phyloP scores from a whole-genome alignment of 805 yeast genomes.

The Candida tammaniensis region DNA sequence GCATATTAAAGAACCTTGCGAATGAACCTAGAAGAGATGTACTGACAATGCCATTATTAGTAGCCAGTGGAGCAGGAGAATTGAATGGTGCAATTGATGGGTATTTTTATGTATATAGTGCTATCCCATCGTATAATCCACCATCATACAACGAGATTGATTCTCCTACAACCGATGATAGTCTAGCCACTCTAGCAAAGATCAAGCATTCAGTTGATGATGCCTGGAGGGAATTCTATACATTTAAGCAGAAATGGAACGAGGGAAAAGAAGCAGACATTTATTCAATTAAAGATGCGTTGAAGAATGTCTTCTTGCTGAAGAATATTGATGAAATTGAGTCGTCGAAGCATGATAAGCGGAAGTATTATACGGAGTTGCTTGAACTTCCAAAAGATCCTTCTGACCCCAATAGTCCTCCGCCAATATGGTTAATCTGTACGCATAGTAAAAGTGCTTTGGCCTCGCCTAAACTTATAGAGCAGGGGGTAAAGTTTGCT shows the following conservation, averaged over 20 bases:
- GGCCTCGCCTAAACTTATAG: constrained; percentile 59
- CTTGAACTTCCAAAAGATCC: constrained; percentile 31
- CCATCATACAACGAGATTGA: constrained; percentile 50
- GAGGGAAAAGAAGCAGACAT: constrained; percentile 67
- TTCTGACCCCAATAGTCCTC: constrained; percentile 39
- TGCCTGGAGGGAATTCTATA: constrained; percentile 69
- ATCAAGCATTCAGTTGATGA: constrained; percentile 60
- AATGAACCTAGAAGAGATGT: constrained; percentile 61
- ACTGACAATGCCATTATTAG: constrained; percentile 63
- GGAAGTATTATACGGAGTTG: constrained; percentile 17
- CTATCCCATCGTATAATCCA: constrained; percentile 61
- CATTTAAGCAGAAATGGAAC: constrained; percentile 56
- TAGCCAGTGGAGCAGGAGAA: constrained; percentile 78
- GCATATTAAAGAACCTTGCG: constrained; percentile 58
- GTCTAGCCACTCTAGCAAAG: constrained; percentile 8
- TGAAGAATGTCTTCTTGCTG: constrained; percentile 58
- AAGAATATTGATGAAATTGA: constrained; percentile 23
- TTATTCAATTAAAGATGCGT: constrained; percentile 54
- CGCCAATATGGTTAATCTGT: constrained; percentile 67
- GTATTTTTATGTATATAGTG: constrained; percentile 64
- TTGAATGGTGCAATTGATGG: constrained; percentile 76
- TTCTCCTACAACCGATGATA: constrained; percentile 2
- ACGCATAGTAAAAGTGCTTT: constrained; percentile 58
- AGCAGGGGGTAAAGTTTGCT: constrained; percentile 57
- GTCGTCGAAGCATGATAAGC: constrained; percentile 21